phyloP scores from a whole-genome alignment of 768 basidiomycete genomes.

The Phylloporus sp. region DNA sequence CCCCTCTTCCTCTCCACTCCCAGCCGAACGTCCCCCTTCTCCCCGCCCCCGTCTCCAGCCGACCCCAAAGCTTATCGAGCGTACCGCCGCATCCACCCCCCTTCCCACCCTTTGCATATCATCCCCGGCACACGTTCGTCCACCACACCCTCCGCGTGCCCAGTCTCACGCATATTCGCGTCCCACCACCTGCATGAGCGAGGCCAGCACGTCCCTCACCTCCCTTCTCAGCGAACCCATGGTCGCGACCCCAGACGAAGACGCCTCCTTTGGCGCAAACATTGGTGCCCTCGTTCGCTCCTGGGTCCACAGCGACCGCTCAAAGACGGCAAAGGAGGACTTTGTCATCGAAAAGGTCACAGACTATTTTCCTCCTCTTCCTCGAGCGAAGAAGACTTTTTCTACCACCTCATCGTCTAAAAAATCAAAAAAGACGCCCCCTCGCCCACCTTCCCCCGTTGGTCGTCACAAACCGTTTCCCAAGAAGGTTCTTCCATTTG shows the following conservation, averaged over 20 bases:
- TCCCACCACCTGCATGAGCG: constrained; percentile 28
- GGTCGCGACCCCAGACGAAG: constrained; percentile 38
- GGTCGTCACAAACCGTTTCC: constrained; percentile 9
- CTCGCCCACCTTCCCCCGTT: constrained; percentile 10
- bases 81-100: constrained; percentile 27
- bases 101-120: constrained; percentile 50
- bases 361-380: constrained; percentile 26
- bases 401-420: constrained; percentile 10
- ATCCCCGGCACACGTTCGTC: constrained; percentile 32
- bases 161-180: constrained; percentile 32
- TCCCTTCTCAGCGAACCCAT: constrained; percentile 43
- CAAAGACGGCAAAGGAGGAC: constrained; percentile 26
- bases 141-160: constrained; percentile 27
- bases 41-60: constrained; percentile 23
- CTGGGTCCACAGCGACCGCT: constrained; percentile 25
- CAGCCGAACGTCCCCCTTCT: constrained; percentile 13
- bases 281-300: constrained; percentile 38
- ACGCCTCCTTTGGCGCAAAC: constrained; percentile 42
- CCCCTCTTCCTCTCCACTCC: background rate
- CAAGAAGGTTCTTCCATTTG: constrained; percentile 4
- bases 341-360: constrained; percentile 28
- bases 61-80: constrained; percentile 34
- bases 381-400: constrained; percentile 14
- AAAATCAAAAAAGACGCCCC: constrained; percentile 16
- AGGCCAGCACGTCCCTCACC: constrained; percentile 47